These are phyloP conservation scores for Agaricus bisporus DNA, from an alignment of 768 basidiomycete genomes.

Conservation along the genomic window DNA sequence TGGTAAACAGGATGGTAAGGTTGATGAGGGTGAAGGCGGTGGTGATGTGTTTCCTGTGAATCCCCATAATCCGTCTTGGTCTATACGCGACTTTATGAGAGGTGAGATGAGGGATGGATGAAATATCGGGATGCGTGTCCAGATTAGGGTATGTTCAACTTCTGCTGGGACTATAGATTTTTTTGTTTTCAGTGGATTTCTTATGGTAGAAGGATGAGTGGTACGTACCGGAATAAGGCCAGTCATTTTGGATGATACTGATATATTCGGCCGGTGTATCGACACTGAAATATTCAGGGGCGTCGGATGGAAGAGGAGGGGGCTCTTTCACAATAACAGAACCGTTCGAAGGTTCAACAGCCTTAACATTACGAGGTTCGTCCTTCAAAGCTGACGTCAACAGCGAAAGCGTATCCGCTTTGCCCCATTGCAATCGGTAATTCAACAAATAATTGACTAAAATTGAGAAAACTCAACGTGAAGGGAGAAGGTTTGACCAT, in stretches of 20 bases:
- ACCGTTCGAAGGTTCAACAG: neutral
- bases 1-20: constrained; percentile 49
- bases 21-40: constrained; percentile 50
- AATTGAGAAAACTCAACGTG: neutral
- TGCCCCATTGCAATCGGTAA: constrained; percentile 71
- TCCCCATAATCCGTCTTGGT: constrained; percentile 77
- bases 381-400: constrained; percentile 46
- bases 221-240: constrained; percentile 76
- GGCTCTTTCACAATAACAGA: neutral
- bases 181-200: neutral
- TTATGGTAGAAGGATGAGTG: neutral
- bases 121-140: constrained; percentile 71
- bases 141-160: constrained; percentile 71
- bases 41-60: constrained; percentile 61
- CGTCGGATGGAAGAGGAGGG: constrained; percentile 24
- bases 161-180: constrained; percentile 50
- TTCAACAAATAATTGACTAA: constrained; percentile 69
- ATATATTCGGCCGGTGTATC: constrained; percentile 52
- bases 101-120: constrained; percentile 50
- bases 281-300: constrained; percentile 59
- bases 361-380: neutral
- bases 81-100: constrained; percentile 48
- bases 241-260: constrained; percentile 77
- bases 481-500: neutral
- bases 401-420: constrained; percentile 57